Base-by-base conservation (phyloP, 2,329 filamentous ascomycete species). In the Monilinia laxa region DNA sequence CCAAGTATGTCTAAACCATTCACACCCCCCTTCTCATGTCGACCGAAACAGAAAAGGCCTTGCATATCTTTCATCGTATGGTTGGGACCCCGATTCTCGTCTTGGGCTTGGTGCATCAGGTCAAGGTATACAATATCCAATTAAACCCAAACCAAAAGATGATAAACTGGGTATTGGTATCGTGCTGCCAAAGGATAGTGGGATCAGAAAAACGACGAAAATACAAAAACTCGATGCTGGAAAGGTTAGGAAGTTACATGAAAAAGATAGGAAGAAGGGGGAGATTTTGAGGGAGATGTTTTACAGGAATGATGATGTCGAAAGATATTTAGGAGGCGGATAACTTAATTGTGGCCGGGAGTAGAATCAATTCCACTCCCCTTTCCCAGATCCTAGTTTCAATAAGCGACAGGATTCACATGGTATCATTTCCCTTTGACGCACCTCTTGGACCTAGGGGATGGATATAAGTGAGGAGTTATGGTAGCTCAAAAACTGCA, bases 1-100 rank as follows among this genome's bases (percentile, higher is more conserved):
- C 74, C 90, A 93, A 78, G 83, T 90, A 49, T 87, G 85, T 68
- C 80, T 92, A 1, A 76, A 81, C 4, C 89, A 92, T 74, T 89
- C 88, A 0, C 87, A 90, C 67, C 89, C 89, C 9, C 90, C 90
- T 0, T 92, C 90, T 0, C 83, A 88, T 18, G 79, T 93, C 25
- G 88, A 92, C 76, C 84, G 90, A 45, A 84, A 82, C 5, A 83
- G 90, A 56, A 90, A 91, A 81, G 90, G 90, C 0, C 79, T 93
- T 9, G 80, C 84, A 6, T 85, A 90, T 38, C 82, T 93, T 42
- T 81, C 85, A 63, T 81, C 85, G 0, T 84, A 90, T 67, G 90
- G 90, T 38, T 93, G 90, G 87, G 88, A 93, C 72, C 89, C 90
- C 0, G 90, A 93, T 77, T 81, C 86, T 38, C 81, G 92, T 3